Percentiles rank a stretch among this genome's conserved stretches.
Conservation (phyloP, 2,329 filamentous ascomycete genomes). For the Cercospora citrullina region DNA sequence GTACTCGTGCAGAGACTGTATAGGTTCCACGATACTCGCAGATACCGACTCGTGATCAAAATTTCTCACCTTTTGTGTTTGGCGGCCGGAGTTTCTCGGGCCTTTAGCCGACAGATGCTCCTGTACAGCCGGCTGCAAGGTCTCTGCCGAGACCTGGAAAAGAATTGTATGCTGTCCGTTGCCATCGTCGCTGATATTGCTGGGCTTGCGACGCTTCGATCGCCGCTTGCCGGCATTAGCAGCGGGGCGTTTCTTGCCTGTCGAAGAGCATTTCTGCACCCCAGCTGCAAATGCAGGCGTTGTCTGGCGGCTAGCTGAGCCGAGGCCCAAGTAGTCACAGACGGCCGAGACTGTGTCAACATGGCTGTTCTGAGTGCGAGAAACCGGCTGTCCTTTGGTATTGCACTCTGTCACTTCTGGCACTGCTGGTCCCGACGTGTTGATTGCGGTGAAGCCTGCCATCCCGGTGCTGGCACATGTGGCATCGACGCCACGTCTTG, state of each 20-base stretch:
- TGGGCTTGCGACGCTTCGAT: slow-evolving; percentile 23
- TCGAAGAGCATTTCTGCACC: slow-evolving; percentile 17
- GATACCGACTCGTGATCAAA: background rate
- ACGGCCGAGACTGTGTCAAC: slow-evolving; percentile 4
- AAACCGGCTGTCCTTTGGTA: background rate
- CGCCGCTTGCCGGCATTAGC: background rate
- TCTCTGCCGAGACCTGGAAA: background rate
- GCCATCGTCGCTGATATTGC: background rate
- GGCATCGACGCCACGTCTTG: background rate
- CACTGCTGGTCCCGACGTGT: slow-evolving; percentile 8
- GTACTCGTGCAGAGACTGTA: background rate
- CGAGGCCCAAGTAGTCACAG: slow-evolving; percentile 19
- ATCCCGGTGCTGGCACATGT: slow-evolving; percentile 1
- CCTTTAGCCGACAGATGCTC: background rate
- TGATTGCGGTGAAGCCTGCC: slow-evolving; percentile 30
- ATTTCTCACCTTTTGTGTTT: slow-evolving; percentile 7
- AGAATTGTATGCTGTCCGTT: background rate
- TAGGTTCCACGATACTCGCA: background rate
- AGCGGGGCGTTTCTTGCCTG: slow-evolving; percentile 25
- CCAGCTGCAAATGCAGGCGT: slow-evolving; percentile 16
- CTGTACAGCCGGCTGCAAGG: background rate
- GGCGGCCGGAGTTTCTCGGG: background rate
- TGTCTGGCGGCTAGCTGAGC: background rate
- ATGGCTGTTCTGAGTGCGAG: background rate
- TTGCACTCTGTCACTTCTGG: background rate